Conservation (phyloP, 2,329 filamentous ascomycete genomes). For the Microcera coccophila region DNA sequence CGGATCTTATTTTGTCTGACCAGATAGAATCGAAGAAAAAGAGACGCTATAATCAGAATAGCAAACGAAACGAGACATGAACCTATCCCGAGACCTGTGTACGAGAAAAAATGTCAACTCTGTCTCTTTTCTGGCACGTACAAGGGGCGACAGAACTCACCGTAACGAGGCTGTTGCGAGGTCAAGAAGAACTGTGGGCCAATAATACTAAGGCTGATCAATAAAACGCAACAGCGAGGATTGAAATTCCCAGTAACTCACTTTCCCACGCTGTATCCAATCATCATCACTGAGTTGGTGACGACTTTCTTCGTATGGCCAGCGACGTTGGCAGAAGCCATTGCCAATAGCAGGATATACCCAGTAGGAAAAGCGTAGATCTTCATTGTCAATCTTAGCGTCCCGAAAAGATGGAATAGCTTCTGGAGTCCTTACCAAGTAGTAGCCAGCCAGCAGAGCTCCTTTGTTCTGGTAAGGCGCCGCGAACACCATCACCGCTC, state of each 20-base stretch:
- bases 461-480: not conserved
- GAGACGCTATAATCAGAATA: too few relatives aligned
- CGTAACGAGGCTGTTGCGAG: too few relatives aligned
- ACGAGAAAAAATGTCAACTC: too few relatives aligned
- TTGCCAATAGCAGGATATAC: slow-evolving; percentile 21
- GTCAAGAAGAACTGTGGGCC: slow-evolving; percentile 40
- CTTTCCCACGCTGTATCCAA: slow-evolving; percentile 40
- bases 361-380: not conserved
- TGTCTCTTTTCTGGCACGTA: too few relatives aligned
- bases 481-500: not conserved
- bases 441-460: not conserved
- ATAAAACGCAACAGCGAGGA: too few relatives aligned
- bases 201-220: slow-evolving; percentile 42
- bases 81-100: too few relatives aligned
- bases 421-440: not conserved
- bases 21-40: too few relatives aligned
- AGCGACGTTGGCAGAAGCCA: slow-evolving; percentile 29
- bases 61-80: too few relatives aligned
- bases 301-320: slow-evolving; percentile 41
- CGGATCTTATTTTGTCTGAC: slow-evolving; percentile 32
- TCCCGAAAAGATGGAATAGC: not conserved
- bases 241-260: too few relatives aligned
- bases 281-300: slow-evolving; percentile 42
- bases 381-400: not conserved
- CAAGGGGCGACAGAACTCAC: too few relatives aligned